These are phyloP conservation scores for Trypanosoma avium DNA, from an alignment of 208 protist species.

Conservation along the genomic window DNA sequence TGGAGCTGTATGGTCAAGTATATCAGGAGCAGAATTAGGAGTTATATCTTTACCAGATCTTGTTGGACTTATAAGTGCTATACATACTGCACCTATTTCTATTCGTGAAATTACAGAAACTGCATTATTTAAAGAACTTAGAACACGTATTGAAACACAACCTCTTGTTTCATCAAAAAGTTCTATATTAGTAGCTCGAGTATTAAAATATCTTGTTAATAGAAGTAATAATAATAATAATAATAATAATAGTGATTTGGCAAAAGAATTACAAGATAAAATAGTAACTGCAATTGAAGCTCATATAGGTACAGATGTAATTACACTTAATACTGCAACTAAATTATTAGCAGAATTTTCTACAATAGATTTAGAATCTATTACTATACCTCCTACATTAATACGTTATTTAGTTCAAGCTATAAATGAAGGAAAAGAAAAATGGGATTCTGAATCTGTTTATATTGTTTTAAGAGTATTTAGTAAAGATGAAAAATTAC, in stretches of 20 bases:
- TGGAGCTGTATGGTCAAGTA: slow-evolving; percentile 13
- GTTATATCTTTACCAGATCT: slow-evolving; percentile 27
- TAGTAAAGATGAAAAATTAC: slow-evolving; percentile 8
- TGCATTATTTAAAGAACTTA: slow-evolving; percentile 16
- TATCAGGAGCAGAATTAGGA: slow-evolving; percentile 17
- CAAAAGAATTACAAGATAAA: not conserved
- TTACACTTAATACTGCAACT: slow-evolving; percentile 20
- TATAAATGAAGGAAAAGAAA: slow-evolving; percentile 23
- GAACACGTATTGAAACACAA: slow-evolving; percentile 9
- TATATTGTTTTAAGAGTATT: slow-evolving; percentile 23
- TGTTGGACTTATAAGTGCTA: slow-evolving; percentile 17
- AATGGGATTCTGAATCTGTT: slow-evolving; percentile 26
- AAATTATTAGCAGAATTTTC: slow-evolving; percentile 24
- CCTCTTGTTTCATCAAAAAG: slow-evolving; percentile 20
- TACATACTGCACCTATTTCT: slow-evolving; percentile 14
- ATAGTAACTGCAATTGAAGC: slow-evolving; percentile 6
- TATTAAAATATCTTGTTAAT: slow-evolving; percentile 5
- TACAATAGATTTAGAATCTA: not conserved
- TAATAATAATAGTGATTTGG: no score
- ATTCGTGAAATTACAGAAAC: not conserved
- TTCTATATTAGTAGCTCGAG: slow-evolving; percentile 17
- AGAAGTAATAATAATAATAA: not conserved
- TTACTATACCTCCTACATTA: slow-evolving; percentile 4
- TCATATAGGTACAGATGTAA: slow-evolving; percentile 12
- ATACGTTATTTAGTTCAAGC: slow-evolving; percentile 21